These are phyloP conservation scores for Rhynchosporium agropyri DNA, from an alignment of 2,329 filamentous ascomycete species.

Conservation along the genomic window DNA sequence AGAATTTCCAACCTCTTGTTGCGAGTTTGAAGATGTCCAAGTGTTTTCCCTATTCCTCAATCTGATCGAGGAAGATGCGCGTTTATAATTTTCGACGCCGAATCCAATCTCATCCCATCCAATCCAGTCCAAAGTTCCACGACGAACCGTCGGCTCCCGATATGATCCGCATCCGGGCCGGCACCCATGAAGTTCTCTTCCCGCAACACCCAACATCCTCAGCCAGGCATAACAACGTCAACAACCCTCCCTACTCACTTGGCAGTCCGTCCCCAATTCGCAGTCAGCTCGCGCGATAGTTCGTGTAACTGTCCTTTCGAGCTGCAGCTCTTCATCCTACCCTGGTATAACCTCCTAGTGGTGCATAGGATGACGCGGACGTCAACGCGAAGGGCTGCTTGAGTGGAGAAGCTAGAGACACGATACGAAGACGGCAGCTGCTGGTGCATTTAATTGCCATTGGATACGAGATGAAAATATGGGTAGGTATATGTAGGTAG, in stretches of 20 bases:
- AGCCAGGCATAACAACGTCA: not conserved
- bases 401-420: not conserved
- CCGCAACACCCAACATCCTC: too few species aligned
- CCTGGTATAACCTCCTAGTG: not conserved
- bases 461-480: not conserved
- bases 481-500: not conserved
- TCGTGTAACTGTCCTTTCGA: not conserved
- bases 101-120: too few species aligned
- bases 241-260: not conserved
- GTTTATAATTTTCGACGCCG: too few species aligned
- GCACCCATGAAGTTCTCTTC: too few species aligned
- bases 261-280: not conserved
- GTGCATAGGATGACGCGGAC: conserved; percentile 4
- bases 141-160: too few species aligned
- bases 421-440: not conserved
- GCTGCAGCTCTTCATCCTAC: not conserved
- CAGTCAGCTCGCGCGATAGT: not conserved
- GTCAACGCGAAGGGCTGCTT: not conserved
- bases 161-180: too few species aligned
- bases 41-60: too few species aligned
- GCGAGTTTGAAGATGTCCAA: too few species aligned
- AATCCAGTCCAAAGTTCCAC: too few species aligned
- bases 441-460: not conserved
- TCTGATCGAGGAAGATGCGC: too few species aligned
- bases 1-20: too few species aligned